Evolutionary conservation across 768 basidiomycete genomes (phyloP).

Genomic region (Lentinula aciculospora): DNA sequence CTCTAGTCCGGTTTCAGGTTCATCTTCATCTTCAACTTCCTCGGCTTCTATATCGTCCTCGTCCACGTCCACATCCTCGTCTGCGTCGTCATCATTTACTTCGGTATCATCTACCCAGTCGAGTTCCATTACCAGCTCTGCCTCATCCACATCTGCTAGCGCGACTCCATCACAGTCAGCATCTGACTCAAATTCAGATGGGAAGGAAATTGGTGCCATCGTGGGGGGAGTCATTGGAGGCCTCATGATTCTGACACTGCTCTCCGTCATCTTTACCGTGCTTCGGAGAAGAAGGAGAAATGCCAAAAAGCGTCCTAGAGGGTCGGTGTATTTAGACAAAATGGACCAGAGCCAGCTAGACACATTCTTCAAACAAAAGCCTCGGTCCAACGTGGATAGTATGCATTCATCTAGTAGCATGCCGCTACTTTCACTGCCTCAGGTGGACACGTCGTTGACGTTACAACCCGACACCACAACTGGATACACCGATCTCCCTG

Average conservation of each 20-base stretch:
- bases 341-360: not conserved
- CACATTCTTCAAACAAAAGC: not conserved
- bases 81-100: not conserved
- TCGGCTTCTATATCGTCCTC: not conserved
- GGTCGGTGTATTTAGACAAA: not conserved
- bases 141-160: conserved; percentile 1
- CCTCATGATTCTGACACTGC: not conserved
- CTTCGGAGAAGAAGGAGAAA: not conserved
- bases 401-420: not conserved
- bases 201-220: not conserved
- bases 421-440: not conserved
- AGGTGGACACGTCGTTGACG: not conserved
- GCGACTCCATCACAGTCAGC: not conserved
- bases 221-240: conserved; percentile 2
- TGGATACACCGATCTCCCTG: not conserved
- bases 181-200: not conserved
- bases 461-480: not conserved
- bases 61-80: not conserved
- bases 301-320: not conserved
- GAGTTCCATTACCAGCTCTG: not conserved
- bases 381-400: not conserved
- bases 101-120: not conserved
- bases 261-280: conserved; percentile 4
- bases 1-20: not conserved
- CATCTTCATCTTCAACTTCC: not conserved